Evolutionary conservation across 1,284 basidiomycete genomes (phyloP).

Genomic region (Naganishia cerealis): DNA sequence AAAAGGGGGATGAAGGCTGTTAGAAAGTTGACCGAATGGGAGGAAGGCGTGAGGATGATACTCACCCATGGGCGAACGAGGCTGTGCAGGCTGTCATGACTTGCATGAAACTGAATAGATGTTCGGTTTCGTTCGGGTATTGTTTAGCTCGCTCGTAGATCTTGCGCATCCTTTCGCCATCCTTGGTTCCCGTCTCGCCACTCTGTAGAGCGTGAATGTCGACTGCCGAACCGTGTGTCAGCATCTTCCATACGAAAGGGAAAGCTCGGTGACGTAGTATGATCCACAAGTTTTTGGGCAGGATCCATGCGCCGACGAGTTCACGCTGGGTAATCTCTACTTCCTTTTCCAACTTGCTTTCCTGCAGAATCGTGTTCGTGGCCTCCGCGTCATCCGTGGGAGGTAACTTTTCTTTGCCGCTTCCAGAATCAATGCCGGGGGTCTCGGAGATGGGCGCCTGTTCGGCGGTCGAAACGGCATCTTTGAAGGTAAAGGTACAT

Average conservation of each 20-base stretch:
- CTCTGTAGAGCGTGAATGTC: constrained; percentile 54
- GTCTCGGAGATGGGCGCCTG: constrained; percentile 8
- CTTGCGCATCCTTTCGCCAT: constrained; percentile 47
- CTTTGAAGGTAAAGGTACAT: background rate
- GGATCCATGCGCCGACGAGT: constrained; percentile 46
- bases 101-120: constrained; percentile 58
- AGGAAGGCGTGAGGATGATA: background rate
- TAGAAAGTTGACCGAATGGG: background rate
- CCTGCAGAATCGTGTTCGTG: constrained; percentile 8
- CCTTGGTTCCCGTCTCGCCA: constrained; percentile 40
- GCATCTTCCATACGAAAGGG: constrained; percentile 33
- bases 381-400: constrained; percentile 16
- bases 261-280: constrained; percentile 51
- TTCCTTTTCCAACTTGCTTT: constrained; percentile 27
- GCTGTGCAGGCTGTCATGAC: constrained; percentile 59
- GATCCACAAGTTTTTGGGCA: constrained; percentile 55
- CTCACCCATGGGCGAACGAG: constrained; percentile 56
- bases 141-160: constrained; percentile 54
- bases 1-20: background rate
- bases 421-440: background rate
- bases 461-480: constrained; percentile 16
- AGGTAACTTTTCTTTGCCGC: background rate
- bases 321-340: constrained; percentile 24
- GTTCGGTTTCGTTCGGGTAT: constrained; percentile 58
- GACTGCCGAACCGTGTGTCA: constrained; percentile 46